phyloP scores from a whole-genome alignment of 306 rosid genomes.

The Pyrus betulifolia region DNA sequence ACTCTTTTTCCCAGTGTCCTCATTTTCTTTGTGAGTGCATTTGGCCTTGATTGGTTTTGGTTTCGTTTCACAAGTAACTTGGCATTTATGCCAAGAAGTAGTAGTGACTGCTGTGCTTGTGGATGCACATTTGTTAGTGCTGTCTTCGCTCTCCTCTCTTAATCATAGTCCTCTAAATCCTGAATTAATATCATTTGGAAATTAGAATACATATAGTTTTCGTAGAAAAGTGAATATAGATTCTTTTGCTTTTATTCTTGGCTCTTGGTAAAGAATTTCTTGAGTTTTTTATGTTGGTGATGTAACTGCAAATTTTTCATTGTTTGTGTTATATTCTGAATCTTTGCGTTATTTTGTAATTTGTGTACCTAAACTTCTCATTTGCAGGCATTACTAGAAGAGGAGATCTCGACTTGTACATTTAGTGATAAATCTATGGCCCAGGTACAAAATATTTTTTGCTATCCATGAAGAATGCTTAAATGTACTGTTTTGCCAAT shows the following conservation, averaged over 20 bases:
- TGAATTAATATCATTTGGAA: not conserved
- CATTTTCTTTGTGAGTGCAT: not conserved
- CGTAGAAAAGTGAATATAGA: not conserved
- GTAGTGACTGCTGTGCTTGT: not conserved
- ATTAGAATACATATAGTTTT: not conserved
- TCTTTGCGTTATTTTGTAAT: not conserved
- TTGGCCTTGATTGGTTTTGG: not conserved
- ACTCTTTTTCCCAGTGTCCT: not conserved
- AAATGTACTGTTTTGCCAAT: not conserved
- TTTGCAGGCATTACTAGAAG: slow-evolving; percentile 91
- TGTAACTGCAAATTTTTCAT: not conserved
- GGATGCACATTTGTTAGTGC: not conserved
- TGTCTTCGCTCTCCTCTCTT: not conserved
- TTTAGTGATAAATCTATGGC: slow-evolving; percentile 51
- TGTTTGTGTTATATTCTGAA: not conserved
- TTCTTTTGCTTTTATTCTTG: not conserved
- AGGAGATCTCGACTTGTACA: slow-evolving; percentile 60
- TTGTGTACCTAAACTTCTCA: not conserved
- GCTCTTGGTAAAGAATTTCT: not conserved
- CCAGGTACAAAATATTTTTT: slow-evolving; percentile 36
- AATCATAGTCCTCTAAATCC: not conserved
- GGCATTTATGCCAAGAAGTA: not conserved
- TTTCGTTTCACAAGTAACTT: not conserved
- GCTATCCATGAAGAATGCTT: not conserved
- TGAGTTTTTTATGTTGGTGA: not conserved